Evolutionary conservation across 306 rosid genomes (phyloP).

Genomic region (Pterocarpus santalinus): DNA sequence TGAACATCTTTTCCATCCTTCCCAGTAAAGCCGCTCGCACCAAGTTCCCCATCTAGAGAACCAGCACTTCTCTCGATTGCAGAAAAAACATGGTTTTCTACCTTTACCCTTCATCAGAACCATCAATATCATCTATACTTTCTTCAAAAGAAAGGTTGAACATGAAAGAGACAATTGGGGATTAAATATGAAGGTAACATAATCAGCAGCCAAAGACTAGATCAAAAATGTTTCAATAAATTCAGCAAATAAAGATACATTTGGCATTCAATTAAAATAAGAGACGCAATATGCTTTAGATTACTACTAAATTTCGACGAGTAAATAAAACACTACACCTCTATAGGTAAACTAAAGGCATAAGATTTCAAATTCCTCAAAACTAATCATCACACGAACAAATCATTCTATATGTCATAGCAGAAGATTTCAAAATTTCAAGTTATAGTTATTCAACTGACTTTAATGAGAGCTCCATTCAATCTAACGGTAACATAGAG

Average conservation of each 20-base stretch:
- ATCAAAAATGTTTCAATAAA: conserved; percentile 21
- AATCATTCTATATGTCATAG: no score
- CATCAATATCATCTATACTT: conserved; percentile 62
- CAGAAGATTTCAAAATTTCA: no score
- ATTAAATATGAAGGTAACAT: not conserved
- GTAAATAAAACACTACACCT: not conserved
- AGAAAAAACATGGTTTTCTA: conserved; percentile 70
- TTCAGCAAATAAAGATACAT: conserved; percentile 11
- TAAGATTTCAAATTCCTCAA: not conserved
- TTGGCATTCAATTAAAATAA: not conserved
- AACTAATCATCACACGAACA: no score
- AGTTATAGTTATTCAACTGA: no score
- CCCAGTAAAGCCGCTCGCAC: conserved; percentile 88
- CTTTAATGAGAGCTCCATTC: no score
- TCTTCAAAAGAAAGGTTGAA: conserved; percentile 76
- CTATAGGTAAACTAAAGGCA: conserved; percentile 2
- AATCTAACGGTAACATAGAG: not conserved
- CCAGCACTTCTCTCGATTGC: conserved; percentile 67
- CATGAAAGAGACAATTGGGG: conserved; percentile 59
- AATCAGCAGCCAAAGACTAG: conserved; percentile 35
- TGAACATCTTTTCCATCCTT: conserved; percentile 82
- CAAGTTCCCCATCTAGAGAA: conserved; percentile 86
- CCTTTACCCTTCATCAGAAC: conserved; percentile 59
- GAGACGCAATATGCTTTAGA: conserved; percentile 5
- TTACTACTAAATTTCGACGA: not conserved